Base-by-base conservation (phyloP, 768 basidiomycete species). In the Mycena galericulata region DNA sequence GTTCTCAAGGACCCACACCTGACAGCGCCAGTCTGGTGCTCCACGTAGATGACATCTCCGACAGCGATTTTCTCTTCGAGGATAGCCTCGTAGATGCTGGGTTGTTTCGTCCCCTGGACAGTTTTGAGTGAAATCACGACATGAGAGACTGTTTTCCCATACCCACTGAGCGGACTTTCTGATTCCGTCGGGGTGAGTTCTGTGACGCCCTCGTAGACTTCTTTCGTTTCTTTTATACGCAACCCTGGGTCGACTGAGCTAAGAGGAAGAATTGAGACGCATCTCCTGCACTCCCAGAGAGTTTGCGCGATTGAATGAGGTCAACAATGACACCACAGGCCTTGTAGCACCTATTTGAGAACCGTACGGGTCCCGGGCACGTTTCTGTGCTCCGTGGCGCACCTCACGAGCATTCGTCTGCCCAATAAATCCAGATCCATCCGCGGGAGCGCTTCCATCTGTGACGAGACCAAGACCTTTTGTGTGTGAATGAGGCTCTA, bases 161-260 rank as follows among this genome's bases (percentile, higher is more conserved):
- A 99, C 45, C 97, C 97, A 61, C 93, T 96, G 49, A 99, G 86
- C 29, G 98, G 98, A 80, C 98, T 99, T 79, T 99, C 97, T 15
- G 97, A 88, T 82, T 99, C 98, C 24, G 95, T 90, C 3, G 98
- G 98, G 5, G 97, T 98, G 68, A 99, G 82, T 76, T 99, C 97
- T 10, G 97, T 99, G 20, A 99, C 94, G 81, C 98, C 97, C 79
- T 99, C 97, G 80, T 97, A 99, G 10, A 99, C 96, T 75, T 98
- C 96, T 78, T 99, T 99, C 7, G 97, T 98, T 80, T 99, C 98
- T 80, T 99, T 99, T 85, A 99, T 98, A 77, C 97, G 90, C 40
- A 99, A 87, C 51, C 97, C 97, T 97, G 76, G 15, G 38, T 47
- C 24, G 70, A 58, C 43, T 36, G 60, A 51, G n/a, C n/a, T 22